Base-by-base conservation (phyloP, 2,329 filamentous ascomycete species). In the Exophiala calicioides region DNA sequence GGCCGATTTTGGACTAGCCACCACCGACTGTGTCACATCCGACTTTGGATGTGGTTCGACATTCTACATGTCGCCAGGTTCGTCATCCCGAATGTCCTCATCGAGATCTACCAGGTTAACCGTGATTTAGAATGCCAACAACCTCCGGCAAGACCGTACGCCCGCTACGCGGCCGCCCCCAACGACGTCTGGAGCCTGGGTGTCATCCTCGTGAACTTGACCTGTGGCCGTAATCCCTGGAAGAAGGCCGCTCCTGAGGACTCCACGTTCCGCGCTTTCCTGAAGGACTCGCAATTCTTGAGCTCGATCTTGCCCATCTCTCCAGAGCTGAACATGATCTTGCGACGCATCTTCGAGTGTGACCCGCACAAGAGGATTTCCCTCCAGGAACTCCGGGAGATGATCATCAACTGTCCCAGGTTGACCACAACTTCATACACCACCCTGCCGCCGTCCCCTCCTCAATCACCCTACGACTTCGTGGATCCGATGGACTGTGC, bases 11-110 rank as follows among this genome's bases (percentile, higher is more conserved):
- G 93, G 93, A 65, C 81, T 98, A 44, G 93, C 93, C 50, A 97
- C 90, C 18, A 84, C 82, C 48, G 88, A 91, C 57, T 78, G 82
- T 57, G 77, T 85, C 58, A 95, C 91, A 56, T 86, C 90, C 60
- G 93, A 98, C 68, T 96, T 95, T 70, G 93, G 93, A 63, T 98
- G 93, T 68, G 93, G 93, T 55, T 97, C 93, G 23, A 97, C 91
- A 10, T 97, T 97, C 64, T 98, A 98, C 74, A 98, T 97, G 93
- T 95, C 90, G 65, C 93, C 93, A 81, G 91, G 91, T 96, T 86
- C 68, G 81, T 74, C 10, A 19, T 13, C 9, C 10, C 9, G 2
- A 9, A 8, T 16, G 9, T 15, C 15, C 30, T 32, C 2, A n/a
- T 26, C 7, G 24, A 32, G 32, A 8, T 21, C 15, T 9, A 18